phyloP scores from a whole-genome alignment of 2,329 filamentous ascomycete genomes.

The Alternaria ethzedia region DNA sequence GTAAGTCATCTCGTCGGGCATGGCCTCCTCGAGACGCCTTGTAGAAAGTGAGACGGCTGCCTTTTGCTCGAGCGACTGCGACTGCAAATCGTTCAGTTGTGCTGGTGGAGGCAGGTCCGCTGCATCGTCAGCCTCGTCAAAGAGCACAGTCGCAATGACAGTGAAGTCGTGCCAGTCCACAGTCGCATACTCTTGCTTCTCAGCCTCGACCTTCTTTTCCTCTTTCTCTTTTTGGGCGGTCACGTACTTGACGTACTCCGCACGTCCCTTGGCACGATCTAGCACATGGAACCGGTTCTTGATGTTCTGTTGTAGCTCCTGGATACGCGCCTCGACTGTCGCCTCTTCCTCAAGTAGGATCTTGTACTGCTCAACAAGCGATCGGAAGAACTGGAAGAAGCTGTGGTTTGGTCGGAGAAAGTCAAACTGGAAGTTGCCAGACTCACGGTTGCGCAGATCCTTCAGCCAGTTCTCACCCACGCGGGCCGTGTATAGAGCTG shows the following conservation, averaged over 20 bases:
- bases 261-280: constrained; percentile 80
- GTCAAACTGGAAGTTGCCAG: constrained; percentile 92
- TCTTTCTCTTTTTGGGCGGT: constrained; percentile 86
- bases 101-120: constrained; percentile 87
- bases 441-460: constrained; percentile 83
- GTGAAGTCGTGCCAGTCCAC: constrained; percentile 99
- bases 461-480: constrained; percentile 94
- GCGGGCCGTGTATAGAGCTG: constrained; percentile 89
- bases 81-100: constrained; percentile 88
- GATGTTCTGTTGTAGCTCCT: constrained; percentile 75
- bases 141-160: constrained; percentile 92
- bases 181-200: constrained; percentile 77
- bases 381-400: constrained; percentile 93
- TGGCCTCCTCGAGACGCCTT: constrained; percentile 90
- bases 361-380: constrained; percentile 93
- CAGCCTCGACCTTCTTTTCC: constrained; percentile 84
- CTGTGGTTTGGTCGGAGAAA: constrained; percentile 95
- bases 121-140: constrained; percentile 86
- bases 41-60: constrained; percentile 86
- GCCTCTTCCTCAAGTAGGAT: constrained; percentile 75
- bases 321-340: constrained; percentile 73
- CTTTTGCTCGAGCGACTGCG: constrained; percentile 92
- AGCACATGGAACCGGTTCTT: constrained; percentile 82
- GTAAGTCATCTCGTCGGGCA: constrained; percentile 72
- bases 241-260: constrained; percentile 85